Conservation (phyloP, 805 yeast species). For the Maudiozyma turicensis region DNA sequence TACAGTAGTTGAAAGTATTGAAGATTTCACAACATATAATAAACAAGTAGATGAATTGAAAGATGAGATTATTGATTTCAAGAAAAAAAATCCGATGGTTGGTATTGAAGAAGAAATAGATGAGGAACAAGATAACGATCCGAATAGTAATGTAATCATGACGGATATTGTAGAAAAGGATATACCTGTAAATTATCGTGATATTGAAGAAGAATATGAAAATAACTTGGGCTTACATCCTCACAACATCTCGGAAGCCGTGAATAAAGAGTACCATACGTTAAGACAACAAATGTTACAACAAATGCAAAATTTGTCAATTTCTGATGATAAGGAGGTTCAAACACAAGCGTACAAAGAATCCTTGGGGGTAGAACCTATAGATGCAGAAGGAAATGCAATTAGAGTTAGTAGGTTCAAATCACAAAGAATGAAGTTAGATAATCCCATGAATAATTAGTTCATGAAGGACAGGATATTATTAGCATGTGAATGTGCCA, state of each 20-base stretch:
- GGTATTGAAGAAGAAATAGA: conserved; percentile 4
- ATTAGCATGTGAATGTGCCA: too few relatives aligned
- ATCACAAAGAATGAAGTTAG: conserved; percentile 34
- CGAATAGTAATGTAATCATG: conserved; percentile 5
- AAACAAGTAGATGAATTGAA: conserved; percentile 32
- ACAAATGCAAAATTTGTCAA: conserved; percentile 19
- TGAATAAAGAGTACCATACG: conserved; percentile 47
- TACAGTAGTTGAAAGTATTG: conserved; percentile 42
- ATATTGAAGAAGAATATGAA: conserved; percentile 12
- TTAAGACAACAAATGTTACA: conserved; percentile 42
- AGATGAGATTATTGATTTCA: conserved; percentile 21
- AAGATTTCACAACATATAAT: conserved; percentile 47
- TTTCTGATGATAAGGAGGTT: conserved; percentile 23
- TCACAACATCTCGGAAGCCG: conserved; percentile 36
- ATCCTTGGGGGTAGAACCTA: conserved; percentile 40
- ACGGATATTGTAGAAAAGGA: conserved; percentile 27
- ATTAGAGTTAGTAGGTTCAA: conserved; percentile 57
- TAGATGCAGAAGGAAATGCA: conserved; percentile 55
- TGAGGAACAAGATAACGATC: conserved; percentile 19
- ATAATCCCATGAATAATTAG: not conserved
- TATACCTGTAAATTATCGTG: conserved; percentile 17
- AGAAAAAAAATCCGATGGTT: conserved; percentile 11
- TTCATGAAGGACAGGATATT: too few relatives aligned
- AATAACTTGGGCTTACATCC: conserved; percentile 14
- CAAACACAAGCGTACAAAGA: conserved; percentile 26